Conservation (phyloP, 768 basidiomycete species). For the Dioszegia hungarica region DNA sequence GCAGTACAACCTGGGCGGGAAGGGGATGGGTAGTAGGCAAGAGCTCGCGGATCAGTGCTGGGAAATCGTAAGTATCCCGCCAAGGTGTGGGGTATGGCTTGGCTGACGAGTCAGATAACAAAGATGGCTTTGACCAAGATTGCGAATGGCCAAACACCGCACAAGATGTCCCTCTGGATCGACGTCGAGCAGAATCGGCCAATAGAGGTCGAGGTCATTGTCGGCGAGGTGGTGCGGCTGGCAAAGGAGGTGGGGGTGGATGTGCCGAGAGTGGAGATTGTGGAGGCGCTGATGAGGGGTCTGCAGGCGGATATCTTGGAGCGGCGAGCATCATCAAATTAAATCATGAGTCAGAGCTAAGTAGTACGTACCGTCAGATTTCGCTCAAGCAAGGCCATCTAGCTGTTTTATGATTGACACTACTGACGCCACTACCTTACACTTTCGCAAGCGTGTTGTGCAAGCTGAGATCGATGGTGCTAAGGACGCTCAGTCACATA, state of each 20-base stretch:
- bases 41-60: conserved; percentile 15
- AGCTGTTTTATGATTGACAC: no score
- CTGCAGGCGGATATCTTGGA: conserved; percentile 22
- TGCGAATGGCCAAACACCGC: conserved; percentile 11
- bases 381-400: no score
- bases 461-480: no score
- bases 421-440: no score
- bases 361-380: no score
- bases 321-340: no score
- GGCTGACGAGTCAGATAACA: background rate
- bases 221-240: conserved; percentile 26
- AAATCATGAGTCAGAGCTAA: no score
- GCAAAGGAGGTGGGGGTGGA: conserved; percentile 20
- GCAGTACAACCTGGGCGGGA: conserved; percentile 21
- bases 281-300: conserved; percentile 34
- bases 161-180: conserved; percentile 39
- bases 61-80: conserved; percentile 16
- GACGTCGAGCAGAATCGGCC: conserved; percentile 40
- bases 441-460: no score
- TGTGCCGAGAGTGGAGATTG: conserved; percentile 24
- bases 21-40: conserved; percentile 12
- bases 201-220: conserved; percentile 41
- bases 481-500: no score
- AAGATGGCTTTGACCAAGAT: conserved; percentile 4
- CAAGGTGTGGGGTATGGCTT: background rate